These are phyloP conservation scores for Aspergillus awamori DNA, from an alignment of 2,329 filamentous ascomycete genomes.

Conservation along the genomic window DNA sequence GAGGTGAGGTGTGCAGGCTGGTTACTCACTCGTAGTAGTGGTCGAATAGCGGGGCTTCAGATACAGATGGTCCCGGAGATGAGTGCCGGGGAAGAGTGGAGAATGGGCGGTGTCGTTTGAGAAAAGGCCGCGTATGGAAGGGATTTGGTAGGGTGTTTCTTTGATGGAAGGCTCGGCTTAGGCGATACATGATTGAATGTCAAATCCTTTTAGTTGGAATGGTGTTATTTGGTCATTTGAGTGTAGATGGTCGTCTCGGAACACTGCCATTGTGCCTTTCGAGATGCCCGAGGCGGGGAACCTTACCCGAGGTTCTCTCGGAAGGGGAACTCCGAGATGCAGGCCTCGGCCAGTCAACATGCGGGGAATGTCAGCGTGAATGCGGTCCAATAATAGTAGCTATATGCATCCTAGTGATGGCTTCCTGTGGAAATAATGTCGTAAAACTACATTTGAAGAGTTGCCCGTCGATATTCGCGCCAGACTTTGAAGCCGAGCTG, in stretches of 20 bases:
- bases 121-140: too few relatives aligned
- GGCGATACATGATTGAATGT: background rate
- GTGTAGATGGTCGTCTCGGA: background rate
- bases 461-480: conserved; percentile 43
- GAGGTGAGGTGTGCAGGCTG: background rate
- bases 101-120: background rate
- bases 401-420: background rate
- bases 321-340: background rate
- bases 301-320: background rate
- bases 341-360: background rate
- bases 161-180: background rate
- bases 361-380: background rate
- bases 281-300: background rate
- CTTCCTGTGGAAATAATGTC: background rate
- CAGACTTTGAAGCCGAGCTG: conserved; percentile 45
- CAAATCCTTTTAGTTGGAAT: background rate
- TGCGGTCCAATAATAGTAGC: background rate
- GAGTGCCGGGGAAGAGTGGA: background rate
- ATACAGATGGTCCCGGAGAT: background rate
- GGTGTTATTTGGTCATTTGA: background rate
- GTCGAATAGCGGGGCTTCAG: background rate
- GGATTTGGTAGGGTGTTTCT: background rate
- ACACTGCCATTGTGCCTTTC: background rate
- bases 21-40: background rate
- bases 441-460: background rate